Evolutionary conservation across 306 rosid species (phyloP).

Genomic region (Arachis stenosperma): DNA sequence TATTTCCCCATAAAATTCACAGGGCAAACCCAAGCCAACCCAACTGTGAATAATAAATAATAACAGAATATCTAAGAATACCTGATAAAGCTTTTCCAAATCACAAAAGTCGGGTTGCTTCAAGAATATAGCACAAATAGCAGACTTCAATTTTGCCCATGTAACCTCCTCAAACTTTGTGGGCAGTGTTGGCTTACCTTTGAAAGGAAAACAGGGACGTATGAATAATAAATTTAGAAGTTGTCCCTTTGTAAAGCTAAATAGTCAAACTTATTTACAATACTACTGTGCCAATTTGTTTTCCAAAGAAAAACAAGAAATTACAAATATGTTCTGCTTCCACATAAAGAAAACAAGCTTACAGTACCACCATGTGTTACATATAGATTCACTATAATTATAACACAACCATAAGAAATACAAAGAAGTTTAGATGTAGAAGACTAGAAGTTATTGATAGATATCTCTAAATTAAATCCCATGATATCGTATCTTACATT

Average conservation of each 20-base stretch:
- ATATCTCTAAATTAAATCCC: conserved; percentile 6
- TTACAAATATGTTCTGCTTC: not conserved
- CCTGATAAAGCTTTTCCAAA: conserved; percentile 98
- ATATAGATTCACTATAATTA: conserved; percentile 27
- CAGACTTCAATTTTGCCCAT: conserved; percentile 92
- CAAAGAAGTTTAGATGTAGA: not conserved
- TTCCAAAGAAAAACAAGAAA: conserved; percentile 1
- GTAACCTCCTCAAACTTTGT: conserved; percentile 88
- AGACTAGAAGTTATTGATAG: not conserved
- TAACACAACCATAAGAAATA: no score
- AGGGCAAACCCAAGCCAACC: conserved; percentile 5
- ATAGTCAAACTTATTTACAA: not conserved
- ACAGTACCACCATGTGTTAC: conserved; percentile 18
- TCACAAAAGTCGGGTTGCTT: conserved; percentile 72
- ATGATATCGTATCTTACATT: not conserved
- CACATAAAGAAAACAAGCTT: conserved; percentile 20
- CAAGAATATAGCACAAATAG: conserved; percentile 93
- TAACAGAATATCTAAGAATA: conserved; percentile 35
- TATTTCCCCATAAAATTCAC: conserved; percentile 31
- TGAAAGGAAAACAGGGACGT: conserved; percentile 33
- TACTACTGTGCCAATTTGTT: not conserved
- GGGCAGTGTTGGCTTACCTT: conserved; percentile 83
- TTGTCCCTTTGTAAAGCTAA: conserved; percentile 24
- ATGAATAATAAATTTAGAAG: conserved; percentile 27
- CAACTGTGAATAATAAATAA: conserved; percentile 9